A percentile compares a stretch with the other conserved stretches of the same genome.
Conservation (phyloP, 208 protist species). For the Tritrichomonas musculus region DNA sequence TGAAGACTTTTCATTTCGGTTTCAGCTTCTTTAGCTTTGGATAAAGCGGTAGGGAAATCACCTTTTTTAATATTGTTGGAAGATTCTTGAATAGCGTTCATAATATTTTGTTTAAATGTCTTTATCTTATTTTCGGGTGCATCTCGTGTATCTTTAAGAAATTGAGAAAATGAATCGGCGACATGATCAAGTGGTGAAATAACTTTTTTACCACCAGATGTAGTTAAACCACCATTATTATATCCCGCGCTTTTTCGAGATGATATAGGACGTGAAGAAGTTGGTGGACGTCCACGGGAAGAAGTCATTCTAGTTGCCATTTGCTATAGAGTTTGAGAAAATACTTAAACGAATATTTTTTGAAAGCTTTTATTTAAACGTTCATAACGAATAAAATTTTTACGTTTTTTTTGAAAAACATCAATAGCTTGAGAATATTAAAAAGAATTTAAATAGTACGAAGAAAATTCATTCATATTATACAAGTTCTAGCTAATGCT, state of each 20-base stretch:
- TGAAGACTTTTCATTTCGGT: not conserved
- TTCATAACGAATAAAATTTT: no score
- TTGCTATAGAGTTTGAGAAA: no score
- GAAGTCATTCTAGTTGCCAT: conserved; percentile 5
- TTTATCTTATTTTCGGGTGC: not conserved
- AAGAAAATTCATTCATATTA: no score
- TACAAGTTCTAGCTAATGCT: no score
- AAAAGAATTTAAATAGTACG: no score
- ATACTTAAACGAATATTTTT: no score
- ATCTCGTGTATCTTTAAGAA: conserved; percentile 1
- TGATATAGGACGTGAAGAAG: not conserved
- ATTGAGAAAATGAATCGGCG: not conserved
- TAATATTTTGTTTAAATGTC: conserved; percentile 25
- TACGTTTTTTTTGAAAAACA: no score
- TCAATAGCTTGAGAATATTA: no score
- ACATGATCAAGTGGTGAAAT: conserved; percentile 23
- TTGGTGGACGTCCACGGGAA: not conserved
- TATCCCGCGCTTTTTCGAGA: not conserved
- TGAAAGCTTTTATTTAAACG: no score
- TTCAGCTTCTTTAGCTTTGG: conserved; percentile 8
- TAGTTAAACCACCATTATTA: not conserved
- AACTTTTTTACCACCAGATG: not conserved
- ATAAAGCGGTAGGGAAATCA: not conserved
- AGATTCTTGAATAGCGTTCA: not conserved
- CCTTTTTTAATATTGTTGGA: not conserved